Evolutionary conservation across 768 basidiomycete genomes (phyloP).

Genomic region (Cytidiella melzeri): DNA sequence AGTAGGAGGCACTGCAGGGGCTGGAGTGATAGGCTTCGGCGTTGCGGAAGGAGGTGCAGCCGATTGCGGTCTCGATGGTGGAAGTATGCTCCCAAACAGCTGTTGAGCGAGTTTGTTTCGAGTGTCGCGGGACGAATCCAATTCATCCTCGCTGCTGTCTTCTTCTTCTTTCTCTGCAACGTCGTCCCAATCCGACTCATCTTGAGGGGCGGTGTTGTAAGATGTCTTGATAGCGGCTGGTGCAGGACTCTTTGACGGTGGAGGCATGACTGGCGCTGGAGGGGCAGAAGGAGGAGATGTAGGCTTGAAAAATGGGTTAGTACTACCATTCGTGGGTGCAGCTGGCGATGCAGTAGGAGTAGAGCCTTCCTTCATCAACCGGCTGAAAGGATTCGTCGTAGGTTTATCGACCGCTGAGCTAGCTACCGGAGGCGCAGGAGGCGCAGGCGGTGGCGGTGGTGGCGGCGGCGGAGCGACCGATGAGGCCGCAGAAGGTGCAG

Average conservation of each 20-base stretch:
- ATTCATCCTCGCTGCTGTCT: conserved; percentile 77
- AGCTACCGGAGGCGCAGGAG: conserved; percentile 30
- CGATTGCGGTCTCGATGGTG: conserved; percentile 49
- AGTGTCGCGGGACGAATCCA: conserved; percentile 54
- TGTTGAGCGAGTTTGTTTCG: conserved; percentile 70
- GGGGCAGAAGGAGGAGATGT: conserved; percentile 29
- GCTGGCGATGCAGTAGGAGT: conserved; percentile 29
- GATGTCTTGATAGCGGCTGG: conserved; percentile 47
- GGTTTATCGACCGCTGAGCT: conserved; percentile 40
- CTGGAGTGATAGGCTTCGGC: conserved; percentile 27
- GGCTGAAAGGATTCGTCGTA: conserved; percentile 78
- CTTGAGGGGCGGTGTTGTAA: conserved; percentile 58
- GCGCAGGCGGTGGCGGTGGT: conserved; percentile 33
- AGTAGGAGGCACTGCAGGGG: conserved; percentile 30
- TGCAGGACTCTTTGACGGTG: conserved; percentile 41
- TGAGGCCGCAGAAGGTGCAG: conserved; percentile 36
- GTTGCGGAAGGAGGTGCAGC: conserved; percentile 31
- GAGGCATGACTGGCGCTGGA: conserved; percentile 21
- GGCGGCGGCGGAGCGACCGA: conserved; percentile 26
- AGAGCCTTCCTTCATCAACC: conserved; percentile 47
- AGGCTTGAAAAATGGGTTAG: conserved; percentile 72
- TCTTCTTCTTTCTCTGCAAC: conserved; percentile 64
- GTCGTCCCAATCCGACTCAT: conserved; percentile 84
- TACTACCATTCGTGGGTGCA: conserved; percentile 37
- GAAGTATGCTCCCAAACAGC: conserved; percentile 71